These are phyloP conservation scores for Sporothrix pallida DNA, from an alignment of 2,329 filamentous ascomycete genomes.

Conservation along the genomic window DNA sequence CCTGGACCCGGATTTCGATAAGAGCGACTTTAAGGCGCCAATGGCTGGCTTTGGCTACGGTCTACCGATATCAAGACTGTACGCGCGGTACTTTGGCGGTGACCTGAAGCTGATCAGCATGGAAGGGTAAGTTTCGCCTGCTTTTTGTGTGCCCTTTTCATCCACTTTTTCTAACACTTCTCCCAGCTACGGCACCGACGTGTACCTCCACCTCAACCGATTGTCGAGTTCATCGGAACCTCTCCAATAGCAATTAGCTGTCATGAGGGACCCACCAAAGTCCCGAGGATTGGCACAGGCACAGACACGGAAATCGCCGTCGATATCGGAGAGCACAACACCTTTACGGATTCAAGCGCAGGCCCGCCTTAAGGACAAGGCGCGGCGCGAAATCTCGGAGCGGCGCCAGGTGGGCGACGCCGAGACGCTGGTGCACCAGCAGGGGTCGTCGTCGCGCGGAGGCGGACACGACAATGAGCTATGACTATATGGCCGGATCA, in stretches of 20 bases:
- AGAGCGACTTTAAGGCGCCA: constrained; percentile 98
- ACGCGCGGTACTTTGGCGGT: constrained; percentile 95
- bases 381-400: constrained; percentile 74
- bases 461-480: constrained; percentile 47
- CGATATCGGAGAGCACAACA: constrained; percentile 40
- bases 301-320: constrained; percentile 40
- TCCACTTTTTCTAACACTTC: constrained; percentile 16
- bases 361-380: constrained; percentile 66
- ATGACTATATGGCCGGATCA: constrained; percentile 39
- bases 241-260: constrained; percentile 90
- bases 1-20: constrained; percentile 96
- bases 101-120: constrained; percentile 98
- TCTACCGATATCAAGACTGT: constrained; percentile 88
- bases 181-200: constrained; percentile 90
- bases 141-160: no score
- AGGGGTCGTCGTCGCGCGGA: constrained; percentile 40
- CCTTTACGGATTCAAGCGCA: constrained; percentile 63
- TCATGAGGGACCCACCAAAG: constrained; percentile 77
- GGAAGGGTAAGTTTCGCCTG: constrained; percentile 78
- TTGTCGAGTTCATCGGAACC: constrained; percentile 95
- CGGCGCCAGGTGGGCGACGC: constrained; percentile 89
- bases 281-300: constrained; percentile 70
- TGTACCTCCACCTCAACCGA: constrained; percentile 96
- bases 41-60: constrained; percentile 99
- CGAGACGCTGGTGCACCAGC: constrained; percentile 73